Conservation (phyloP, 2,329 filamentous ascomycete genomes). For the Penicillium sumatraense region DNA sequence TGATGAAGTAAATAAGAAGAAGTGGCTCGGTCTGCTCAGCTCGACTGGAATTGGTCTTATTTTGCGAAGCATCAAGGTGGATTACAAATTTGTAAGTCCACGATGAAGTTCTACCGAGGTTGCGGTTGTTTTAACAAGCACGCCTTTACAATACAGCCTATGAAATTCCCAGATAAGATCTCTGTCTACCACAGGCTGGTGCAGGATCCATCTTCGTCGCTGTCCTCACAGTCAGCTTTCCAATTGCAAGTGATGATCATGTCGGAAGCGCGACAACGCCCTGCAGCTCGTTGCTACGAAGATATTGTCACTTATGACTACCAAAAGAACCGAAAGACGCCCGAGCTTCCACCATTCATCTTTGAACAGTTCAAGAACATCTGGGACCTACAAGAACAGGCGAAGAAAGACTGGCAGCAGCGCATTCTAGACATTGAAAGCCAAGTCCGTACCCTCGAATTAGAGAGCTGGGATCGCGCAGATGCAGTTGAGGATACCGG, state of each 20-base stretch:
- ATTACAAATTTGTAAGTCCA: slow-evolving; percentile 81
- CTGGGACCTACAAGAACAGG: slow-evolving; percentile 66
- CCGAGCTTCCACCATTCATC: slow-evolving; percentile 63
- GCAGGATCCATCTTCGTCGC: slow-evolving; percentile 50
- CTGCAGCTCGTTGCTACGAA: slow-evolving; percentile 75
- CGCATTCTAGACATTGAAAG: slow-evolving; percentile 62
- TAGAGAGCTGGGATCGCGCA: slow-evolving; percentile 71
- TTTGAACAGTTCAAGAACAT: slow-evolving; percentile 62
- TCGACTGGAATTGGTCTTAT: slow-evolving; percentile 73
- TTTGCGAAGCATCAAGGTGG: slow-evolving; percentile 75
- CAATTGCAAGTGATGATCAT: slow-evolving; percentile 67
- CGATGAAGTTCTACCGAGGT: neutral
- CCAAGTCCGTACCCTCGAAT: slow-evolving; percentile 68
- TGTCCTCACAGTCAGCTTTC: slow-evolving; percentile 37
- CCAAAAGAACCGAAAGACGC: slow-evolving; percentile 58
- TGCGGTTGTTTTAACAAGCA: neutral
- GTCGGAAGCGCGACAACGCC: slow-evolving; percentile 73
- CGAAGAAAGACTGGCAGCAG: slow-evolving; percentile 56
- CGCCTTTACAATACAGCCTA: slow-evolving; percentile 59
- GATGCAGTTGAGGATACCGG: slow-evolving; percentile 75
- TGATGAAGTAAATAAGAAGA: slow-evolving; percentile 63
- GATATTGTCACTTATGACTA: slow-evolving; percentile 83
- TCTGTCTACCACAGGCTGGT: slow-evolving; percentile 82
- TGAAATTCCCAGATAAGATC: slow-evolving; percentile 81
- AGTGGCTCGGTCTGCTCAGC: slow-evolving; percentile 73